Evolutionary conservation across 345 rosid genomes (phyloP), one percentile per base, ranked within the genome.

Genomic region (Citrus glauca): DNA sequence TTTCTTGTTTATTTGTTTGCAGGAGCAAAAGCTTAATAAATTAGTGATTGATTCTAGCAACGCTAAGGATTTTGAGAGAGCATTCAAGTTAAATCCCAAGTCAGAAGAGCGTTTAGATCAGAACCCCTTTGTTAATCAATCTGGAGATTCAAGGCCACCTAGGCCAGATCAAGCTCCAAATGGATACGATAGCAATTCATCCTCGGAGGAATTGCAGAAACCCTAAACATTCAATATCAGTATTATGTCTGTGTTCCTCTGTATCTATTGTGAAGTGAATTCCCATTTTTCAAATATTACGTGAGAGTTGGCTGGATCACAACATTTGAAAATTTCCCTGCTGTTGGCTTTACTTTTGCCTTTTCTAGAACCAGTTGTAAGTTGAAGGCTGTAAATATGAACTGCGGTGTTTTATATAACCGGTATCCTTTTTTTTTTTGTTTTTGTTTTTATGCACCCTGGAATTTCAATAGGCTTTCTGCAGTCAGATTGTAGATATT

Each of bases 11-110:
- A 48, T 70, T 73, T 80, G 42, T 67, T 38, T 89, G 76, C 90
- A 95, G 99, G 99, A 89, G n/a, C 94, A 93, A 79, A 93, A 91
- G 68, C 85, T 93, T 73, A 91, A 93, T 66, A 91, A 89, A 61
- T 20, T 91, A 55, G 82, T 85, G 75, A 91, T 91, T n/a, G 97
- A 92, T 62, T 84, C 81, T 19, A 84, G 88, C 82, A 87, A 82
- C 78, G 94, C 94, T 10, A 88, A 88, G 82, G 97, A 92, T 74
- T 90, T 90, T 69, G 93, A 91, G 78, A 91, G 96, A 73, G 89
- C 93, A 37, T 89, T 84, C 79, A 93, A 88, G 88, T 88, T 86
- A 42, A 86, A 83, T 81, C 30, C 79, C 45, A 90, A 85, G 73
- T 76, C 88, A 5, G 86, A 81, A 13, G 91, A 86, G 9, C 73